Percentiles rank a stretch among this genome's conserved stretches.
These are phyloP conservation scores for Fusarium phyllophilum DNA, from an alignment of 2,329 filamentous ascomycete genomes.

Conservation along the genomic window DNA sequence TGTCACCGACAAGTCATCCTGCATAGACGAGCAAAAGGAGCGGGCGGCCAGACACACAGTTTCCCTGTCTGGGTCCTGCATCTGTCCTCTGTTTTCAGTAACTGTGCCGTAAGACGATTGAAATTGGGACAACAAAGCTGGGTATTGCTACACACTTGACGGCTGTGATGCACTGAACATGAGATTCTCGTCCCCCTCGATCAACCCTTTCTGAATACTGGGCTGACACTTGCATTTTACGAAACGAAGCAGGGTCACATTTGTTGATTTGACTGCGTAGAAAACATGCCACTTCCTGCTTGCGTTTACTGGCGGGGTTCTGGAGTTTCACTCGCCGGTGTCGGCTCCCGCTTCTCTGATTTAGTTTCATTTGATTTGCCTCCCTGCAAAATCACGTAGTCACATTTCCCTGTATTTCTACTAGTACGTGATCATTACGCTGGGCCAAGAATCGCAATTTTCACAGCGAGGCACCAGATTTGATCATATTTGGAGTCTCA, in stretches of 20 bases:
- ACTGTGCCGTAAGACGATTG: conserved; percentile 1
- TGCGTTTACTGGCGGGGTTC: conserved; percentile 12
- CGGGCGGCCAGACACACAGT: neutral
- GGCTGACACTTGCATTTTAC: conserved; percentile 29
- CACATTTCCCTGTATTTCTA: neutral
- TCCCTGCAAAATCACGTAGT: conserved; percentile 4
- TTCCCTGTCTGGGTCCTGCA: conserved; percentile 3
- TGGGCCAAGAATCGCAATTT: neutral
- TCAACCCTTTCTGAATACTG: conserved; percentile 13
- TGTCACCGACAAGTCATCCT: neutral
- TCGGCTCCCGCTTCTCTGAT: neutral
- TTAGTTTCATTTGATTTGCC: conserved; percentile 1
- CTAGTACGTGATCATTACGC: neutral
- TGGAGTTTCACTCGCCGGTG: neutral
- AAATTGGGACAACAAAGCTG: neutral
- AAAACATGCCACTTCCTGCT: conserved; percentile 21
- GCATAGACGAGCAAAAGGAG: neutral
- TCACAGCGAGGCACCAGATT: neutral
- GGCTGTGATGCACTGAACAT: conserved; percentile 5
- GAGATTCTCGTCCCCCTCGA: neutral
- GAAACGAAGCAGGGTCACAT: neutral
- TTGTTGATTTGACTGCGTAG: neutral
- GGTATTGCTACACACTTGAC: neutral
- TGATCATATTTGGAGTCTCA: neutral
- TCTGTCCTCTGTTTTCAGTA: neutral